Conservation (phyloP, 352 stramenopile genomes). For the Pythium rishiriense region DNA sequence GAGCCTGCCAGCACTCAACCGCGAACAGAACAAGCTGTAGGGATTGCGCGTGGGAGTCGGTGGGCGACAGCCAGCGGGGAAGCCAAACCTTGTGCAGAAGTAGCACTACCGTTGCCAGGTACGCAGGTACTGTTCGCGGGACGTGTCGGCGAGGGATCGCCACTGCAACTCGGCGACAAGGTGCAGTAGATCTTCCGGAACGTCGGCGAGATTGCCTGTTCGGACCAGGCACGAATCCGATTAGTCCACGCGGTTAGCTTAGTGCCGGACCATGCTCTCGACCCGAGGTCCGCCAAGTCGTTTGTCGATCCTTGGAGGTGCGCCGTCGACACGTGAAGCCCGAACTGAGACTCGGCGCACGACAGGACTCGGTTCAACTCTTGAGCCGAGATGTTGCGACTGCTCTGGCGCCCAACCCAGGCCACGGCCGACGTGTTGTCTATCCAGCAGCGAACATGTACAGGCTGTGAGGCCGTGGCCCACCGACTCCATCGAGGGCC, state of each 20-base stretch:
- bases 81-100: background rate
- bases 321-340: background rate
- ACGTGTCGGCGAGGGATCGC: slow-evolving; percentile 7
- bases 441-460: slow-evolving; percentile 16
- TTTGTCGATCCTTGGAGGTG: slow-evolving; percentile 9
- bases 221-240: background rate
- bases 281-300: slow-evolving; percentile 14
- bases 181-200: slow-evolving; percentile 9
- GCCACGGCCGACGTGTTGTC: slow-evolving; percentile 14
- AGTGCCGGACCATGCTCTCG: background rate
- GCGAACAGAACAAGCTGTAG: slow-evolving; percentile 25
- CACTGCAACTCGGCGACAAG: slow-evolving; percentile 2
- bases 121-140: background rate
- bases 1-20: slow-evolving; percentile 5
- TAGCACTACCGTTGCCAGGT: slow-evolving; percentile 5
- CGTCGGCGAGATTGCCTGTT: background rate
- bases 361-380: slow-evolving; percentile 15
- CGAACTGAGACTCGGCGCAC: background rate
- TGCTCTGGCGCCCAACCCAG: slow-evolving; percentile 8
- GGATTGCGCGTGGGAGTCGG: slow-evolving; percentile 11
- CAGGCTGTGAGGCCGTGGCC: no score
- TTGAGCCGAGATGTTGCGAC: background rate
- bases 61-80: slow-evolving; percentile 15
- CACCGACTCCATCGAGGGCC: background rate
- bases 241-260: background rate